A percentile compares a stretch with the other conserved stretches of the same genome.
phyloP scores from a whole-genome alignment of 805 yeast genomes.

The Naumovozyma castellii region DNA sequence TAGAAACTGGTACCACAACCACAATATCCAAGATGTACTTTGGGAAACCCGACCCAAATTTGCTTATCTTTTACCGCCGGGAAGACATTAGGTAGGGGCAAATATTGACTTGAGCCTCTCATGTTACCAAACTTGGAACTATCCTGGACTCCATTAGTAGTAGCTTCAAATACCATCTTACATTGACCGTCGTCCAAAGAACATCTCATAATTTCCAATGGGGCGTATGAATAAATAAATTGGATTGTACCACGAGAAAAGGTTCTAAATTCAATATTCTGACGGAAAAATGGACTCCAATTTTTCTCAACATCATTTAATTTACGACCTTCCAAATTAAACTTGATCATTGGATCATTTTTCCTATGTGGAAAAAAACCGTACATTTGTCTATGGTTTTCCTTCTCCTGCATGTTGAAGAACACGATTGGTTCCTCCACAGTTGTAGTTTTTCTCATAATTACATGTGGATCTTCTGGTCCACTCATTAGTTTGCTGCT shows the following conservation, averaged over 20 bases:
- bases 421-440: constrained; percentile 7
- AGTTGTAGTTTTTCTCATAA: constrained; percentile 2
- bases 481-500: constrained; percentile 1
- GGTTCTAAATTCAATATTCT: not conserved
- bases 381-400: constrained; percentile 1
- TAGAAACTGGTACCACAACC: constrained; percentile 8
- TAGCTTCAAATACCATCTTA: constrained; percentile 8
- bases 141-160: constrained; percentile 2
- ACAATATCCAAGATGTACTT: constrained; percentile 6
- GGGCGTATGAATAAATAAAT: constrained; percentile 8
- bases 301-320: constrained; percentile 5
- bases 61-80: constrained; percentile 6
- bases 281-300: constrained; percentile 11
- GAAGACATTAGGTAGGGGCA: constrained; percentile 6
- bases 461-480: constrained; percentile 8
- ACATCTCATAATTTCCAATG: constrained; percentile 9
- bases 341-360: constrained; percentile 1
- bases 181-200: constrained; percentile 10
- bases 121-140: constrained; percentile 5
- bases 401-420: constrained; percentile 4
- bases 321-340: not conserved
- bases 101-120: constrained; percentile 10
- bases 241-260: constrained; percentile 12
- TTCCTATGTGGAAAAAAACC: constrained; percentile 7
- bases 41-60: constrained; percentile 9